These are phyloP conservation scores for Xylaria curta DNA, from an alignment of 495 filamentous ascomycete species.

Conservation along the genomic window DNA sequence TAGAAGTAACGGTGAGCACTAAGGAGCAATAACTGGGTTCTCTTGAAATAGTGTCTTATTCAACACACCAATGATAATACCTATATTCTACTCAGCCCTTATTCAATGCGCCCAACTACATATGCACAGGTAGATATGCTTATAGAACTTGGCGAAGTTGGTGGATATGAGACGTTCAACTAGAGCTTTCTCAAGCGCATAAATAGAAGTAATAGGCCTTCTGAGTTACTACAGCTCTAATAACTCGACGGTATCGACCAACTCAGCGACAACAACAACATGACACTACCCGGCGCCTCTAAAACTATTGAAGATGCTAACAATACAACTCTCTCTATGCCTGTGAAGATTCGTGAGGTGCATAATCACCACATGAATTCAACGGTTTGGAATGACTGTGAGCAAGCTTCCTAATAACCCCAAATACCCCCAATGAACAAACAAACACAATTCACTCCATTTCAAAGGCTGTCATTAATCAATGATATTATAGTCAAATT, in stretches of 20 bases:
- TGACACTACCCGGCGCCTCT: not conserved
- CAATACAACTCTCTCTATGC: not conserved
- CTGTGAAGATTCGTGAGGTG: not conserved
- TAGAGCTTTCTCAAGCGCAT: not conserved
- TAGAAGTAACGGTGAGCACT: not conserved
- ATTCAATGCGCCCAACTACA: not conserved
- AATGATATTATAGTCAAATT: constrained; percentile 1
- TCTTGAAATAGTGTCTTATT: not conserved
- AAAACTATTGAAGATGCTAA: not conserved
- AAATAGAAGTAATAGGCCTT: not conserved
- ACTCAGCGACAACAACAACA: not conserved
- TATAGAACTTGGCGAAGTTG: not conserved
- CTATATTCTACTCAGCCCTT: not conserved
- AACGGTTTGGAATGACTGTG: constrained; percentile 12
- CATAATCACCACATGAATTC: constrained; percentile 11
- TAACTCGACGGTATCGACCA: not conserved
- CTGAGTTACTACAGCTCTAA: not conserved
- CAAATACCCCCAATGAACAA: not conserved
- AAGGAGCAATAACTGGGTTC: too few species aligned
- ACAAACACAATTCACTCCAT: not conserved
- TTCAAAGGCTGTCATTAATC: not conserved
- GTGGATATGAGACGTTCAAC: not conserved
- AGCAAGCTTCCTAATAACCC: not conserved
- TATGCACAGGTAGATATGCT: not conserved
- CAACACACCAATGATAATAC: not conserved